Evolutionary conservation across 768 basidiomycete species (phyloP).

Genomic region (Leccinum rimulosum): DNA sequence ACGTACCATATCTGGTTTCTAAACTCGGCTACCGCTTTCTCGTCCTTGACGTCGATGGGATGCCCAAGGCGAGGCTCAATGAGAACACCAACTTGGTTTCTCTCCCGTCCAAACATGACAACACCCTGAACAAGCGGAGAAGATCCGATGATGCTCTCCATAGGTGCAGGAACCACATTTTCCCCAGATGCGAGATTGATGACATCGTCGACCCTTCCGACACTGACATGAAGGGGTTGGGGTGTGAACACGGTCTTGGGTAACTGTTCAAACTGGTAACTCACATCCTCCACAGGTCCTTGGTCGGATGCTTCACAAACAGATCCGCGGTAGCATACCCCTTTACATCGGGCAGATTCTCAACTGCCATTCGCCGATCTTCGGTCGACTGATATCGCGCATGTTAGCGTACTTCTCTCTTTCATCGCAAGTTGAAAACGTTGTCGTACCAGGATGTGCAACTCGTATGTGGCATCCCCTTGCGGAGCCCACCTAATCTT

Average conservation of each 20-base stretch:
- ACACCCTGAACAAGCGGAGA: constrained; percentile 22
- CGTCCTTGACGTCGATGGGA: constrained; percentile 21
- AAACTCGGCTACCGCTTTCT: constrained; percentile 24
- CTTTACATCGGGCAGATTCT: constrained; percentile 38
- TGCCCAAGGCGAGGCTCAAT: constrained; percentile 23
- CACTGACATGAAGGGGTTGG: neutral
- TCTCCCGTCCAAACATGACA: constrained; percentile 36
- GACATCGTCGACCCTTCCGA: constrained; percentile 37
- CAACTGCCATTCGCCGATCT: constrained; percentile 6
- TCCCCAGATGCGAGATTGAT: constrained; percentile 29
- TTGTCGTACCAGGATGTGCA: constrained; percentile 36
- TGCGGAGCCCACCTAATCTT: constrained; percentile 32
- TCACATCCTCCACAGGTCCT: constrained; percentile 38
- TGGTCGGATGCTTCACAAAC: constrained; percentile 43
- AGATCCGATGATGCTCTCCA: constrained; percentile 28
- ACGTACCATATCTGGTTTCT: constrained; percentile 33
- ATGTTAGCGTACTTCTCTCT: neutral
- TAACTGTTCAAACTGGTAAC: neutral
- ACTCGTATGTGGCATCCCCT: constrained; percentile 35
- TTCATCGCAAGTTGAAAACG: no score
- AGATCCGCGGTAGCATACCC: constrained; percentile 46
- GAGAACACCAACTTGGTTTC: constrained; percentile 31
- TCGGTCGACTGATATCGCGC: neutral
- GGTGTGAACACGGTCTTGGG: neutral
- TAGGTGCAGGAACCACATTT: constrained; percentile 24